Evolutionary conservation across 1,139 yeast genomes (phyloP), one percentile per base, ranked within the genome.

Genomic region (Candida freyschussii): DNA sequence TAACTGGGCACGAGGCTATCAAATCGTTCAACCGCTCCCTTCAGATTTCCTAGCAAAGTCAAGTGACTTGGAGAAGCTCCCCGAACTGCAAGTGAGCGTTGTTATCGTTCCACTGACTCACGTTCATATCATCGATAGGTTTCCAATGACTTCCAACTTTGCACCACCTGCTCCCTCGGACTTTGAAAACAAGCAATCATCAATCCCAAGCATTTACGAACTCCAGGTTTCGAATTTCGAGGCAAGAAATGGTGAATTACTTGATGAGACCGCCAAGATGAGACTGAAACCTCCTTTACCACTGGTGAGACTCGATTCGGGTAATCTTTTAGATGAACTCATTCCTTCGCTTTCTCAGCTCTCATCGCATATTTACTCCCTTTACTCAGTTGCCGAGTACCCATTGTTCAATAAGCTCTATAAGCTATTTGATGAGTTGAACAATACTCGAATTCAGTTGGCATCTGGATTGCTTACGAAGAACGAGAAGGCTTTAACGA

Each of bases 1-100:
- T 12, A 72, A 72, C 40, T 85, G 95, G 95, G 87, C 79, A 22
- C 69, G 95, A 50, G 95, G 89, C 13, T 84, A 85, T 55, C 67
- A 74, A 5, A 63, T 76, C 26, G 55, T 56, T 27, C 71, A 72
- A 43, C 86, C 89, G 5, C 62, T 76, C 39, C 91, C 91, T 2
- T 69, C 74, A 29, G 85, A 79, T 52, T 80, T 76, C 55, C 70
- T 80, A 34, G 69, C 75, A 27, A 73, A 76, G 16, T 68, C 80
- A 3, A 70, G 75, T 23, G 74, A 74, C 43, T 63, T 76, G 50
- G 83, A 78, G 37, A 74, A 72, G 36, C 60, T 81, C 36, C 85
- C 86, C 1, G 77, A 71, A 24, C 60, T 65, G 33, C 68, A 67
- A 33, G 57, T 67, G 29, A 59, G 62, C 17, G 63, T 78, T 20